Percentiles rank a stretch among this genome's conserved stretches.
Evolutionary conservation across 768 basidiomycete genomes (phyloP).

Genomic region (Xanthoconium stramineum): DNA sequence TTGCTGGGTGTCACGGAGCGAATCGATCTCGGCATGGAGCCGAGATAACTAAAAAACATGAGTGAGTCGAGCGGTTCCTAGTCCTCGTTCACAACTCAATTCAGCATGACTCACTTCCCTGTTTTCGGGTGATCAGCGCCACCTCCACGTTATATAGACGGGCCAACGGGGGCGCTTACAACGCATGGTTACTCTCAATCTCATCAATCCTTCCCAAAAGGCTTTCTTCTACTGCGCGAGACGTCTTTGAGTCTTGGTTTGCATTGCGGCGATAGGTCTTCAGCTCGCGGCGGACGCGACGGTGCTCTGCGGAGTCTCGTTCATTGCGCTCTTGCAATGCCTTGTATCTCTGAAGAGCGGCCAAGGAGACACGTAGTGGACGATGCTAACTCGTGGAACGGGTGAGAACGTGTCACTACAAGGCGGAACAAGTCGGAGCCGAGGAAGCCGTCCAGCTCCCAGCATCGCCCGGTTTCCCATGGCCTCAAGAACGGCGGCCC

Average conservation of each 20-base stretch:
- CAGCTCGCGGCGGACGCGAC: constrained; percentile 32
- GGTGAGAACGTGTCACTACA: constrained; percentile 18
- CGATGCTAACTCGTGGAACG: constrained; percentile 27
- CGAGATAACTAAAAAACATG: constrained; percentile 28
- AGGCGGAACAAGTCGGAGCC: constrained; percentile 23
- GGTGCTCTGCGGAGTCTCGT: constrained; percentile 32
- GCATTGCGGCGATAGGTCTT: constrained; percentile 27
- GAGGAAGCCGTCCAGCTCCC: constrained; percentile 1
- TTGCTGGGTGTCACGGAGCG: constrained; percentile 31
- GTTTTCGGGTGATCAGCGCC: constrained; percentile 13
- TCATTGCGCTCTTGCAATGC: constrained; percentile 33
- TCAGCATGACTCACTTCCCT: constrained; percentile 29
- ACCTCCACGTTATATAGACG: not conserved
- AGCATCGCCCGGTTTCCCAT: not conserved
- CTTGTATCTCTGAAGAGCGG: constrained; percentile 39
- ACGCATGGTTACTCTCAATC: constrained; percentile 28
- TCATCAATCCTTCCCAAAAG: constrained; percentile 32
- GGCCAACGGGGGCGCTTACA: constrained; percentile 20
- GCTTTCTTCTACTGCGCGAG: constrained; percentile 36
- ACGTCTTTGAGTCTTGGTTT: constrained; percentile 33
- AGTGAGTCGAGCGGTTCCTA: constrained; percentile 17
- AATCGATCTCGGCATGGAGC: constrained; percentile 36
- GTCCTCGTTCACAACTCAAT: not conserved
- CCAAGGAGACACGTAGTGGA: constrained; percentile 31
- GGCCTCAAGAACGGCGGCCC: not conserved